A percentile compares a stretch with the other conserved stretches of the same genome.
Conservation (phyloP, 164 flowering plant species). For the Platanus orientalis region DNA sequence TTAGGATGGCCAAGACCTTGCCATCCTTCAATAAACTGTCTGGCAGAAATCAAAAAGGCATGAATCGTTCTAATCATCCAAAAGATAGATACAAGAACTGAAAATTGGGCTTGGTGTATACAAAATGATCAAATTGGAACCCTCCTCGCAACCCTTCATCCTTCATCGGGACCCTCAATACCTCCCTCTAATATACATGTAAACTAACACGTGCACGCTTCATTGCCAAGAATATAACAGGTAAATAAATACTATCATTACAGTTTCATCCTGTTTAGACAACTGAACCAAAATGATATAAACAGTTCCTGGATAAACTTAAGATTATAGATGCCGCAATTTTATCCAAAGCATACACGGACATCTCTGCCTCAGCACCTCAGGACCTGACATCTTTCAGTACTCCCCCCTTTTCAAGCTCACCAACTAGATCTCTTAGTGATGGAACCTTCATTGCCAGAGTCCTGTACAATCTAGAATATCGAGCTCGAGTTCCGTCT, state of each 20-base stretch:
- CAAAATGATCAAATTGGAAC: too few relatives aligned
- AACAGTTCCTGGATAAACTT: not conserved
- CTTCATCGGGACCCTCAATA: too few relatives aligned
- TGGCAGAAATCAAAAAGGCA: too few relatives aligned
- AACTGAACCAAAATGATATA: not conserved
- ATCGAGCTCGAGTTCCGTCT: conserved; percentile 95
- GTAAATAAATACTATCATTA: not conserved
- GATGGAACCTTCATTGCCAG: conserved; percentile 96
- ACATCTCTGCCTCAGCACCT: conserved; percentile 3
- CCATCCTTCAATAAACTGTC: too few relatives aligned
- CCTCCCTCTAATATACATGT: too few relatives aligned
- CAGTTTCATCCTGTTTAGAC: not conserved
- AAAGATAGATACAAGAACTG: too few relatives aligned
- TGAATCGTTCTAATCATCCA: too few relatives aligned
- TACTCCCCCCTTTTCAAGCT: conserved; percentile 88
- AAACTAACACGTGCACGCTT: too few relatives aligned
- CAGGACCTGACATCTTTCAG: conserved; percentile 68
- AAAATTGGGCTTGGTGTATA: too few relatives aligned
- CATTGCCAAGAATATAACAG: not conserved
- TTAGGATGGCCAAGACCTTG: too few relatives aligned
- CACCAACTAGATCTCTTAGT: conserved; percentile 74
- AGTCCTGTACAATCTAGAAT: conserved; percentile 87
- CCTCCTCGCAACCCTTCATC: too few relatives aligned
- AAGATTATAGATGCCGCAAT: not conserved
- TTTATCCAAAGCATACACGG: conserved; percentile 4